These are phyloP conservation scores for Gracilariopsis chorda DNA, from an alignment of 23 red algal species.

Conservation along the genomic window DNA sequence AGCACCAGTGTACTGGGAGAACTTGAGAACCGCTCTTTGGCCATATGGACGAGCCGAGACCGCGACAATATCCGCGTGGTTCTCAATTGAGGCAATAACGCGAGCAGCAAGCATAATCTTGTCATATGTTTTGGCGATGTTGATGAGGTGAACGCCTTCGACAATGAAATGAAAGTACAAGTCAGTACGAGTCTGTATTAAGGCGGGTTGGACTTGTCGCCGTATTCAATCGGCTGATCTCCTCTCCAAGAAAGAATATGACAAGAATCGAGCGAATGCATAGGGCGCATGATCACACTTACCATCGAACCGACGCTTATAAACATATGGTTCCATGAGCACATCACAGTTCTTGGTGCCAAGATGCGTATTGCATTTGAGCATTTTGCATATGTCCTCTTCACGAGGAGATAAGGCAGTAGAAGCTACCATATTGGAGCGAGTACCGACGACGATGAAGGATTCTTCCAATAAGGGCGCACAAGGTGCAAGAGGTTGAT, in stretches of 20 bases:
- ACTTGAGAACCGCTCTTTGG: constrained; percentile 98
- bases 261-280: no score
- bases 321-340: constrained; percentile 97
- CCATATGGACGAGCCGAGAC: constrained; percentile 95
- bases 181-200: neutral
- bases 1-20: constrained; percentile 90
- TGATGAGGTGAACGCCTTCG: constrained; percentile 85
- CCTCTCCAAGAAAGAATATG: neutral
- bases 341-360: constrained; percentile 99
- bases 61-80: constrained; percentile 92
- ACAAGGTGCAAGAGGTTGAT: no score
- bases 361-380: constrained; percentile 93
- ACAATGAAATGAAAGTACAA: neutral
- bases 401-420: constrained; percentile 50
- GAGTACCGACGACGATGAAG: neutral
- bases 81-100: constrained; percentile 93
- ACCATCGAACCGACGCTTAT: constrained; percentile 87
- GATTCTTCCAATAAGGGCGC: no score
- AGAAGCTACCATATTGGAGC: constrained; percentile 28
- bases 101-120: constrained; percentile 98
- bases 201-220: no score
- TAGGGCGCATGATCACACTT: no score
- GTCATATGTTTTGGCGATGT: constrained; percentile 92
- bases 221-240: no score
- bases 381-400: constrained; percentile 98